These are phyloP conservation scores for Bretschneidera sinensis DNA, from an alignment of 345 rosid species.

Conservation along the genomic window DNA sequence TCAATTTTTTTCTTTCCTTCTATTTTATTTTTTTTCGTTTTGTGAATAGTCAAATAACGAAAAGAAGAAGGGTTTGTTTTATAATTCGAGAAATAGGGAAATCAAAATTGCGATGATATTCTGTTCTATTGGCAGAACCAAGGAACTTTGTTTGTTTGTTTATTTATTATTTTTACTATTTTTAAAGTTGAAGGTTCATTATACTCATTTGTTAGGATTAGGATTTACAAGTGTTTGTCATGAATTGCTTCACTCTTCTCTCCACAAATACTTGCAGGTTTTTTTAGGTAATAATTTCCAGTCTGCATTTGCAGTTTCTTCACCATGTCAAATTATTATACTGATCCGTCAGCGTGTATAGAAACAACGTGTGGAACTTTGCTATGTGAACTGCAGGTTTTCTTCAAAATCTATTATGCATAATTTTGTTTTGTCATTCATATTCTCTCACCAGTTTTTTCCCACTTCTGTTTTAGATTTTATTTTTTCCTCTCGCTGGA, in stretches of 20 bases:
- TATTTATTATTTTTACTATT: not conserved
- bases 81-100: not conserved
- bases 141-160: not conserved
- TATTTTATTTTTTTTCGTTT: not conserved
- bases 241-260: too few species aligned
- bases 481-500: not conserved
- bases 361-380: conserved; percentile 58
- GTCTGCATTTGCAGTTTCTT: conserved; percentile 1
- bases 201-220: not conserved
- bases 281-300: too few species aligned
- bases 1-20: not conserved
- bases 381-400: conserved; percentile 52
- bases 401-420: not conserved
- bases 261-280: too few species aligned
- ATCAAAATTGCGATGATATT: not conserved
- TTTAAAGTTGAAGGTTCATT: not conserved
- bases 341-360: conserved; percentile 24
- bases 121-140: not conserved
- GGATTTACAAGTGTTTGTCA: too few species aligned
- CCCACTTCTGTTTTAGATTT: not conserved
- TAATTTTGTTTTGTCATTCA: not conserved
- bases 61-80: not conserved
- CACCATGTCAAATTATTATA: conserved; percentile 27
- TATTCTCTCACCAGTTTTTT: not conserved
- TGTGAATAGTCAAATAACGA: not conserved